Evolutionary conservation across 148 eudicot genomes (phyloP), one percentile per base, ranked within the genome.

Genomic region (Fagopyrum homotropicum): DNA sequence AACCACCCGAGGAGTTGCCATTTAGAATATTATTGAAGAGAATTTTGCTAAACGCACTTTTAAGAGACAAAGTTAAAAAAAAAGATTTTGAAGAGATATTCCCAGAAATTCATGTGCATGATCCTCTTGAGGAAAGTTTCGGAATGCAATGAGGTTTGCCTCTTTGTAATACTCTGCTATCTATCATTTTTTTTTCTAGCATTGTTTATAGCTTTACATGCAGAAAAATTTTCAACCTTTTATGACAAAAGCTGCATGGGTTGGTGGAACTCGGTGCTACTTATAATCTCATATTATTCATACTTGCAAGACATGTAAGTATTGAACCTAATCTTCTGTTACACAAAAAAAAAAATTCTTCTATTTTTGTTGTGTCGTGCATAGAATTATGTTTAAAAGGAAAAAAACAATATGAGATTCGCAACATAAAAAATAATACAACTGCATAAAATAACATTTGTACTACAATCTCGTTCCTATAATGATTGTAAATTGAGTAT

Each of bases 101-200:
- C 76, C 98, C 96, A 15, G 98, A 94, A 79, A 88, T 83, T 19
- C 89, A 80, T 76, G 79, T 89, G 56, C 90, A 90, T 89, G 97
- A 94, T 90, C 98, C 96, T 61, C 97, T 97, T 0, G 90, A 91
- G 75, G 98, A 91, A 88, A 90, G 91, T 45, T 94, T 94, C 77
- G 98, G 98, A 75, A 74, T 88, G 75, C 87, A 88, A 40, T 94
- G 82, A 94, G 90, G 89, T 87, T 75, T 76, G 74, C 76, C 17
- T 7, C 52, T 77, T 79, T 63, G 3, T 35, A 15, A 12, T 15
- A 12, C 15, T 40, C 10, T 40, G 17, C 19, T 14, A 9, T 66
- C 15, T 40, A 19, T 6, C 19, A 35, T 66, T 15, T 40, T 66
- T 35, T 19, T 15, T 57, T 1, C 3, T 57, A 56, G 6, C 16